phyloP scores from a whole-genome alignment of 2,329 filamentous ascomycete genomes.

The Cadophora gregata region DNA sequence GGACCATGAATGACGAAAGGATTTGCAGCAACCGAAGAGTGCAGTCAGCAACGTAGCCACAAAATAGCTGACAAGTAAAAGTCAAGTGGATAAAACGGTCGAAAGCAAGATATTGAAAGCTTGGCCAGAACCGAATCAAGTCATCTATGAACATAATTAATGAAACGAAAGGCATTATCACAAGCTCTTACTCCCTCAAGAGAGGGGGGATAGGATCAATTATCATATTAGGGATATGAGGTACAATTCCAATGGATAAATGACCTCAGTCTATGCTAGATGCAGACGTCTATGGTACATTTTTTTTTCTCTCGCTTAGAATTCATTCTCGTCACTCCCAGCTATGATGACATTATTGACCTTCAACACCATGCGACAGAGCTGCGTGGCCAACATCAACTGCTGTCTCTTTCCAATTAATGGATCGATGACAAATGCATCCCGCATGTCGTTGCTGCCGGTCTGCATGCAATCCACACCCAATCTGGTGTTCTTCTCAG shows the following conservation, averaged over 20 bases:
- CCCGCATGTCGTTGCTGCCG: constrained; percentile 95
- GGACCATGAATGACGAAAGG: too few species aligned
- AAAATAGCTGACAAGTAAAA: too few species aligned
- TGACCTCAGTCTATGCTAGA: constrained; percentile 34
- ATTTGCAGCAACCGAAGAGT: too few species aligned
- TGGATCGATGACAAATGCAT: constrained; percentile 97
- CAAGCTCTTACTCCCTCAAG: background rate
- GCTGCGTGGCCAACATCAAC: constrained; percentile 91
- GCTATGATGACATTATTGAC: constrained; percentile 96
- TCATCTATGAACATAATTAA: background rate
- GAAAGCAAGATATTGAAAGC: background rate
- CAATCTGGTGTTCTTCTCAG: constrained; percentile 77
- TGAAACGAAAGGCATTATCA: background rate
- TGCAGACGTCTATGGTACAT: constrained; percentile 38
- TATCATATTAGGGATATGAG: constrained; percentile 6
- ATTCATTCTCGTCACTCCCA: constrained; percentile 86
- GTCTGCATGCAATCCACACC: constrained; percentile 98
- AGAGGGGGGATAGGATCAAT: background rate
- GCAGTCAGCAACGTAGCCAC: too few species aligned
- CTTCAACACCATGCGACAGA: constrained; percentile 98
- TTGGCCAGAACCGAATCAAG: background rate
- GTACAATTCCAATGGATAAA: constrained; percentile 25
- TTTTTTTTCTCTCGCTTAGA: constrained; percentile 53
- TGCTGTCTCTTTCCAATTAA: constrained; percentile 98
- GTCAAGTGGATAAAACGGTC: background rate